These are phyloP conservation scores for Tolypocladium pustulatum DNA, from an alignment of 2,329 filamentous ascomycete genomes.

Conservation along the genomic window DNA sequence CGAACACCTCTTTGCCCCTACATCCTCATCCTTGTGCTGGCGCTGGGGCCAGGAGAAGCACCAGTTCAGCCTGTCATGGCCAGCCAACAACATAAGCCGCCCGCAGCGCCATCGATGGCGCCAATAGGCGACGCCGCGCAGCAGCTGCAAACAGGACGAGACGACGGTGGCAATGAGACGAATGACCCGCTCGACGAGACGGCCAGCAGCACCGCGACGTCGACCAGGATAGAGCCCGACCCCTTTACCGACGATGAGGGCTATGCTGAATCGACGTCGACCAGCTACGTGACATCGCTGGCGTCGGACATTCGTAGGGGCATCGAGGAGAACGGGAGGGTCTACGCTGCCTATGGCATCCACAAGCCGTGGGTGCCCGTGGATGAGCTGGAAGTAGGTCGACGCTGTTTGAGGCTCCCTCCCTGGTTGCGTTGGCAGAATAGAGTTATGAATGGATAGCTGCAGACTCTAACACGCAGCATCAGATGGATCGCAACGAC, in stretches of 20 bases:
- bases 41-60: background rate
- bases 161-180: background rate
- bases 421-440: background rate
- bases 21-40: background rate
- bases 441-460: too few relatives aligned
- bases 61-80: background rate
- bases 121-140: background rate
- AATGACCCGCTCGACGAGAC: background rate
- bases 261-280: conserved; percentile 19
- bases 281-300: conserved; percentile 15
- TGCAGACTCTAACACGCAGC: background rate
- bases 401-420: background rate
- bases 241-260: conserved; percentile 11
- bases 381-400: conserved; percentile 9
- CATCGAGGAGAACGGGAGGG: conserved; percentile 11
- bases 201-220: background rate
- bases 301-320: conserved; percentile 14
- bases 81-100: background rate
- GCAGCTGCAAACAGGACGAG: background rate
- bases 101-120: background rate
- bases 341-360: conserved; percentile 12
- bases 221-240: conserved; percentile 11
- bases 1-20: background rate
- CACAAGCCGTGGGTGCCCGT: conserved; percentile 13
- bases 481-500: conserved; percentile 13